Evolutionary conservation across 2,329 filamentous ascomycete species (phyloP).

Genomic region (Hortaea sp.): DNA sequence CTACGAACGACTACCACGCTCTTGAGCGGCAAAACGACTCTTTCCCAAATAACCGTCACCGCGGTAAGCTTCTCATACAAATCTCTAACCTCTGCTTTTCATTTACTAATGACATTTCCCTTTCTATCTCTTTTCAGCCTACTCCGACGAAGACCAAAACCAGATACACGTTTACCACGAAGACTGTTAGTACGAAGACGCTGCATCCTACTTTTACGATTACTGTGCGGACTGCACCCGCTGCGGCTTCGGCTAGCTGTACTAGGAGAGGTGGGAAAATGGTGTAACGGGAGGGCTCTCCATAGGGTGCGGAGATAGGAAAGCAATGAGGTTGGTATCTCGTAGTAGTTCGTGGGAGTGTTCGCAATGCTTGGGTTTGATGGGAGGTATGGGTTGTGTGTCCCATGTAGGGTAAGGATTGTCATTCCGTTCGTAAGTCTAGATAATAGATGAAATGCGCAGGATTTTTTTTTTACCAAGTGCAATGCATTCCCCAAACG

Average conservation of each 20-base stretch:
- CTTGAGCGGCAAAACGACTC: conserved; percentile 4
- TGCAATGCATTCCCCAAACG: neutral
- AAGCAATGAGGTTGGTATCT: no score
- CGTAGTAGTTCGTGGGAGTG: no score
- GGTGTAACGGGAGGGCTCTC: no score
- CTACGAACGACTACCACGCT: conserved; percentile 3
- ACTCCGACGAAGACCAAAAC: conserved; percentile 9
- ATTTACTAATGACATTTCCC: neutral
- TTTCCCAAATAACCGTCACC: conserved; percentile 6
- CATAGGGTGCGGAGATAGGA: no score
- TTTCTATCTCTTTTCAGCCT: neutral
- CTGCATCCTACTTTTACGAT: conserved; percentile 10
- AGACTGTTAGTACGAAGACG: conserved; percentile 5
- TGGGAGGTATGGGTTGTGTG: no score
- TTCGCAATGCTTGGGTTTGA: no score
- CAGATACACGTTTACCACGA: conserved; percentile 6
- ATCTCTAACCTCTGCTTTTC: neutral
- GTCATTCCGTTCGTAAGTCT: no score
- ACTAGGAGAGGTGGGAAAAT: conserved; percentile 10
- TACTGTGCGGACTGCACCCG: conserved; percentile 5
- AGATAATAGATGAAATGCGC: neutral
- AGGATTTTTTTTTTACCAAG: neutral
- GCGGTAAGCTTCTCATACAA: conserved; percentile 4
- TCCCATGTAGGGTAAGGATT: no score
- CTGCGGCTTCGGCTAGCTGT: conserved; percentile 6